These are phyloP conservation scores for Parachaetomium inaequale DNA, from an alignment of 495 filamentous ascomycete genomes.

Conservation along the genomic window DNA sequence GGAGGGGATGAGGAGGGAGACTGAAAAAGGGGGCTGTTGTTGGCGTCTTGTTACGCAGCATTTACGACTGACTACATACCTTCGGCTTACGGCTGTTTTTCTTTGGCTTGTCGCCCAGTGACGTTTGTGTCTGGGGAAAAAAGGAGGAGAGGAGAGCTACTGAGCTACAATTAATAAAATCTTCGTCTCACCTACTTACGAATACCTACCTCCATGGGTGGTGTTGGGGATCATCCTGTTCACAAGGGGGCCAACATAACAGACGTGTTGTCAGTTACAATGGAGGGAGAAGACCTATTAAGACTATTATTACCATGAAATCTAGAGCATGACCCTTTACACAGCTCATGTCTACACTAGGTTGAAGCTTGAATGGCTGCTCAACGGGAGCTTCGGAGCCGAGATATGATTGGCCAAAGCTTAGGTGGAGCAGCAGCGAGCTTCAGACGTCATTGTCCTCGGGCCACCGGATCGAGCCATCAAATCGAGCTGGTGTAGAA, in stretches of 20 bases:
- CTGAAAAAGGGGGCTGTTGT: not conserved
- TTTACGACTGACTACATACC: slow-evolving; percentile 1
- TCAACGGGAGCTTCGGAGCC: not conserved
- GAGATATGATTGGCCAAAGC: slow-evolving; percentile 9
- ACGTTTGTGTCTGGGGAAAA: not conserved
- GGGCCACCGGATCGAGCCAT: slow-evolving; percentile 7
- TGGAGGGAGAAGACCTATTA: not conserved
- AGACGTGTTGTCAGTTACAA: no score
- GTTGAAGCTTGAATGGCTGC: not conserved
- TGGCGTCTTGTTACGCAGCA: slow-evolving; percentile 5
- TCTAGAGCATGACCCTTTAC: no score
- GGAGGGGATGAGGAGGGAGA: not conserved
- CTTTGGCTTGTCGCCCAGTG: not conserved
- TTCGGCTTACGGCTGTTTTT: not conserved
- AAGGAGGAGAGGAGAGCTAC: not conserved
- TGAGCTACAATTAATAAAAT: not conserved
- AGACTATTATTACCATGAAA: not conserved
- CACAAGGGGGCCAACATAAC: no score
- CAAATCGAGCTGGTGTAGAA: not conserved
- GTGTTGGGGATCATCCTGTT: no score
- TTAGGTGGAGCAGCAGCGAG: not conserved
- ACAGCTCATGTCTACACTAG: no score
- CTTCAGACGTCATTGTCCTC: slow-evolving; percentile 14
- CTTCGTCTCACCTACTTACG: not conserved
- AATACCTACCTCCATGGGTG: no score